These are phyloP conservation scores for Colletotrichum tabaci DNA, from an alignment of 2,329 filamentous ascomycete species.

Conservation along the genomic window DNA sequence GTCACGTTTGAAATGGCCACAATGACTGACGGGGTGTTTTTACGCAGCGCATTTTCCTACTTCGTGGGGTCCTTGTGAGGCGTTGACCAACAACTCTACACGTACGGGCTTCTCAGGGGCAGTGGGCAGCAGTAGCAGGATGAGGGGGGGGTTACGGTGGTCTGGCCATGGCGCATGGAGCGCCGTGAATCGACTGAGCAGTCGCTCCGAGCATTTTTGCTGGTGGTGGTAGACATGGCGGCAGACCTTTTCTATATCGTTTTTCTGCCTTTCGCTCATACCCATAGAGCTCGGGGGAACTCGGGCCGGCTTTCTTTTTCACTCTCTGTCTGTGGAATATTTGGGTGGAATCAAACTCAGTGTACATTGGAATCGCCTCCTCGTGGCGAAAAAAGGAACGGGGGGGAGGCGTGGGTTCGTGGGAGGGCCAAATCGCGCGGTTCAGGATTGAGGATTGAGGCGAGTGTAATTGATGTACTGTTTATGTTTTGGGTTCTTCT, in stretches of 20 bases:
- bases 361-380: slow-evolving; percentile 37
- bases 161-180: slow-evolving; percentile 1
- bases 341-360: slow-evolving; percentile 37
- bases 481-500: slow-evolving; percentile 20
- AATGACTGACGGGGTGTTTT: slow-evolving; percentile 32
- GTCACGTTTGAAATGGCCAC: neutral
- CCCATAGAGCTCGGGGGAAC: slow-evolving; percentile 39
- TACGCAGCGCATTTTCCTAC: slow-evolving; percentile 63
- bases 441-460: slow-evolving; percentile 30
- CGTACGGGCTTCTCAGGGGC: neutral
- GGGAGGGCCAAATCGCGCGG: slow-evolving; percentile 6
- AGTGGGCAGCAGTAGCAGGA: neutral
- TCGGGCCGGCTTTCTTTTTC: slow-evolving; percentile 41
- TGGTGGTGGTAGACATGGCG: slow-evolving; percentile 29
- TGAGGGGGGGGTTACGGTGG: neutral
- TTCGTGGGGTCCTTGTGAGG: slow-evolving; percentile 66
- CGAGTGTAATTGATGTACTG: slow-evolving; percentile 33
- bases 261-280: slow-evolving; percentile 42
- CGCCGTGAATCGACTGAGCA: neutral
- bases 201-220: slow-evolving; percentile 6
- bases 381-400: neutral
- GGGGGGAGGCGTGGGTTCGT: neutral
- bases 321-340: slow-evolving; percentile 31
- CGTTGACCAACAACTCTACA: neutral
- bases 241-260: slow-evolving; percentile 36